Percentiles rank a stretch among this genome's conserved stretches.
Evolutionary conservation across 2,329 filamentous ascomycete species (phyloP).

Genomic region (Juglanconis oblonga): DNA sequence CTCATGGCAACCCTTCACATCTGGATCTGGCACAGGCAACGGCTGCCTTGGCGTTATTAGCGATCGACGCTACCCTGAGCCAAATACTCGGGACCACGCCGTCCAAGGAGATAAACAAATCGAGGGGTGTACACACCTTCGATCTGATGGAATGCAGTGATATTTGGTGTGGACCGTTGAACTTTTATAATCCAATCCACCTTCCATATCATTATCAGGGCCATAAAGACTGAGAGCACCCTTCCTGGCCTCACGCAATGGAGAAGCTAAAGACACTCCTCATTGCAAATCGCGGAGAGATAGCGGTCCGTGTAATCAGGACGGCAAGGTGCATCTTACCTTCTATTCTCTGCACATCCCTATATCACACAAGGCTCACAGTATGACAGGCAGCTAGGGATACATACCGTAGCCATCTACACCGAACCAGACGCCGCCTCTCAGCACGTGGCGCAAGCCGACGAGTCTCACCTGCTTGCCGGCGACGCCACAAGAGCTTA

Average conservation of each 20-base stretch:
- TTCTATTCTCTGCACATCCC: background rate
- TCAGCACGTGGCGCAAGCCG: slow-evolving; percentile 50
- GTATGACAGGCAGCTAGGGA: slow-evolving; percentile 32
- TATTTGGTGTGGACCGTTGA: background rate
- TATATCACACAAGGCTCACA: slow-evolving; percentile 15
- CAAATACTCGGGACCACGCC: background rate
- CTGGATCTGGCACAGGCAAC: background rate
- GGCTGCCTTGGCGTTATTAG: background rate
- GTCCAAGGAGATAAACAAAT: background rate
- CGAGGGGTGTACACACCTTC: background rate
- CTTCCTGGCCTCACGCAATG: slow-evolving; percentile 1
- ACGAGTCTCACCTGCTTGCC: slow-evolving; percentile 48
- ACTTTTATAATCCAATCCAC: too few species aligned
- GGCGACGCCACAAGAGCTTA: slow-evolving; percentile 33
- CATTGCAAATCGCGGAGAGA: slow-evolving; percentile 60
- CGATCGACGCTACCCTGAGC: background rate
- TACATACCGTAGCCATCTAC: slow-evolving; percentile 56
- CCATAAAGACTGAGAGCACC: too few species aligned
- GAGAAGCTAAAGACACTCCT: slow-evolving; percentile 44
- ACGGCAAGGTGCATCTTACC: slow-evolving; percentile 29
- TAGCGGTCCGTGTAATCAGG: slow-evolving; percentile 50
- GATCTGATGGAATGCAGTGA: background rate
- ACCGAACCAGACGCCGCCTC: slow-evolving; percentile 54
- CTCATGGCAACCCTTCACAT: too few species aligned
- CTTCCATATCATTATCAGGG: too few species aligned